A percentile compares a stretch with the other conserved stretches of the same genome.
Conservation (phyloP, 345 rosid species). For the Eutrema japonicum region DNA sequence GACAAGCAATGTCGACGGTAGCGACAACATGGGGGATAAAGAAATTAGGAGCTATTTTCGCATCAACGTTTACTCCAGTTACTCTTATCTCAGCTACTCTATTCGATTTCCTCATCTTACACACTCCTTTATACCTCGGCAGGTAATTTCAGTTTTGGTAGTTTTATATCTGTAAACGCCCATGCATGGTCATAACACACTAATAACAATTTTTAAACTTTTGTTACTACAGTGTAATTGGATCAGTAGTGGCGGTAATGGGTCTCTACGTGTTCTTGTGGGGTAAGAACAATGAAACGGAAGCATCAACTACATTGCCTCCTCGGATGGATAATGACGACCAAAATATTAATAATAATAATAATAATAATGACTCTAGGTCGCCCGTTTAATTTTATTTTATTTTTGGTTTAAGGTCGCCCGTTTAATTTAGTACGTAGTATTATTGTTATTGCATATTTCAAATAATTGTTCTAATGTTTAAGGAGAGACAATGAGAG, state of each 20-base stretch:
- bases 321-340: conserved; percentile 13
- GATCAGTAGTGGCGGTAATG: conserved; percentile 60
- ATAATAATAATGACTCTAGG: neutral
- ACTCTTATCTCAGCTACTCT: conserved; percentile 63
- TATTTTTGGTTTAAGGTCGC: no score
- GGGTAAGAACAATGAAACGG: conserved; percentile 65
- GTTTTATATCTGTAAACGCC: neutral
- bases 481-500: neutral
- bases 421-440: no score
- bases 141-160: conserved; percentile 47
- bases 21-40: conserved; percentile 79
- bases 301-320: conserved; percentile 13
- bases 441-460: neutral
- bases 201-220: neutral
- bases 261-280: conserved; percentile 78
- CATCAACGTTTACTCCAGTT: conserved; percentile 68
- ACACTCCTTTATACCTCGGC: conserved; percentile 65
- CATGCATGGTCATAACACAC: neutral
- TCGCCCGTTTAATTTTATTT: conserved; percentile 30
- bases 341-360: neutral
- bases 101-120: conserved; percentile 67
- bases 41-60: conserved; percentile 71
- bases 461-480: conserved; percentile 1
- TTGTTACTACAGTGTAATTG: conserved; percentile 54
- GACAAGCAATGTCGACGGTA: conserved; percentile 75